Conservation (phyloP, 1,284 basidiomycete genomes). For the Cryptococcus sp. region DNA sequence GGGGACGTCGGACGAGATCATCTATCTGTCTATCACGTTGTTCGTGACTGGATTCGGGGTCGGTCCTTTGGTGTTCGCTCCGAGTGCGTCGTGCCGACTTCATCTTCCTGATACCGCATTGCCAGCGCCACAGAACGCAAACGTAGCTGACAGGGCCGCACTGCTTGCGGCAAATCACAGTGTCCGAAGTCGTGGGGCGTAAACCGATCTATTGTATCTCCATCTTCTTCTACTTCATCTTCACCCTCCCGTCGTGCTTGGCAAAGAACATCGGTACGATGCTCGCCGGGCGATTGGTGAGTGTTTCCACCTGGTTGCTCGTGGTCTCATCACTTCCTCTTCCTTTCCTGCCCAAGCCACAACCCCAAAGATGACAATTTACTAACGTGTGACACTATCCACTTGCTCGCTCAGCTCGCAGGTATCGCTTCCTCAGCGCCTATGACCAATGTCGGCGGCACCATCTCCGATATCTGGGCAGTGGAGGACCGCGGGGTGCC, state of each 20-base stretch:
- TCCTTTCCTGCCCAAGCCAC: too few relatives aligned
- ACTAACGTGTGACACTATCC: neutral
- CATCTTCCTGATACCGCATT: constrained; percentile 11
- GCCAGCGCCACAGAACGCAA: neutral
- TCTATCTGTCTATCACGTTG: constrained; percentile 53
- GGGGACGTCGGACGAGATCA: constrained; percentile 51
- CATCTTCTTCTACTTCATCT: constrained; percentile 53
- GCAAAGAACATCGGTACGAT: constrained; percentile 54
- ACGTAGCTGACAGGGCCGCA: constrained; percentile 3
- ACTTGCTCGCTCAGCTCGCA: constrained; percentile 34
- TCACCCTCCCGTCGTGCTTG: constrained; percentile 55
- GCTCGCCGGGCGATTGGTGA: constrained; percentile 53
- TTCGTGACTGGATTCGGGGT: constrained; percentile 57
- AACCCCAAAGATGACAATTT: neutral
- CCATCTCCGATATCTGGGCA: constrained; percentile 56
- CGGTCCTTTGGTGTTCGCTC: constrained; percentile 53
- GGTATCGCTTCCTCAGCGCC: constrained; percentile 55
- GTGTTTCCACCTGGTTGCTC: neutral
- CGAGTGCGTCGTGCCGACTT: constrained; percentile 24
- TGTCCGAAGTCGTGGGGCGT: constrained; percentile 50
- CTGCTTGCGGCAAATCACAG: constrained; percentile 7
- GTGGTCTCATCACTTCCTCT: neutral
- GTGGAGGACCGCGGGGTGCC: constrained; percentile 53
- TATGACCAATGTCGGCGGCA: constrained; percentile 56
- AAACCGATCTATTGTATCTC: constrained; percentile 52